Percentiles rank a stretch among this genome's conserved stretches.
Evolutionary conservation across 2,329 filamentous ascomycete species (phyloP).

Genomic region (Xylaria multiplex): DNA sequence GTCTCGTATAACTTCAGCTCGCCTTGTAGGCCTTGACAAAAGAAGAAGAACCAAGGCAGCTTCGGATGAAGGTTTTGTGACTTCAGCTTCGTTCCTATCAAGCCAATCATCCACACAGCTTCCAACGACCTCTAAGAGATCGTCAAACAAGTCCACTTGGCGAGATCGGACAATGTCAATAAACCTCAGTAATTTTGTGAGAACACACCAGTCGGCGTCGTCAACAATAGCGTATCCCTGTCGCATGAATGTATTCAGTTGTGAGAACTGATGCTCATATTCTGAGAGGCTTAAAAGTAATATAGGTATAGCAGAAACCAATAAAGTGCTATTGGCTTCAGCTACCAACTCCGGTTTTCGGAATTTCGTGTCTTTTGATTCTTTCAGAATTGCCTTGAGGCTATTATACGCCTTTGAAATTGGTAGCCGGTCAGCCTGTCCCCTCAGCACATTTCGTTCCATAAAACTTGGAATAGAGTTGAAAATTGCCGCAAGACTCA

Average conservation of each 20-base stretch:
- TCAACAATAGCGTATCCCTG: constrained; percentile 44
- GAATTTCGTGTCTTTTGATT: constrained; percentile 56
- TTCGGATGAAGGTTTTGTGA: constrained; percentile 59
- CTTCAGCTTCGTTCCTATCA: constrained; percentile 60
- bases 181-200: constrained; percentile 29
- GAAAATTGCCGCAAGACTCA: constrained; percentile 69
- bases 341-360: constrained; percentile 73
- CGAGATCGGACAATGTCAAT: constrained; percentile 33
- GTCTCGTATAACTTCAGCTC: constrained; percentile 53
- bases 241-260: constrained; percentile 39
- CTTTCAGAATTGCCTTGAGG: constrained; percentile 53
- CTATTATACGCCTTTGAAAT: constrained; percentile 43
- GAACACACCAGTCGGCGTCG: constrained; percentile 27
- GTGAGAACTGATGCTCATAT: constrained; percentile 21
- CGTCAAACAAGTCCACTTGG: constrained; percentile 35
- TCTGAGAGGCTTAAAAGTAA: constrained; percentile 53
- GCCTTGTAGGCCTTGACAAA: constrained; percentile 52
- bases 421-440: constrained; percentile 31
- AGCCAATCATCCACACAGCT: constrained; percentile 59
- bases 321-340: constrained; percentile 68
- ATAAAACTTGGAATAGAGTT: constrained; percentile 56
- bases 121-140: constrained; percentile 44
- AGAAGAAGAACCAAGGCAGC: constrained; percentile 63
- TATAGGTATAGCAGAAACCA: constrained; percentile 62
- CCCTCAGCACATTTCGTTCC: constrained; percentile 6